Percentiles rank a stretch among this genome's conserved stretches.
Conservation (phyloP, 2,329 filamentous ascomycete genomes). For the Septoria linicola region DNA sequence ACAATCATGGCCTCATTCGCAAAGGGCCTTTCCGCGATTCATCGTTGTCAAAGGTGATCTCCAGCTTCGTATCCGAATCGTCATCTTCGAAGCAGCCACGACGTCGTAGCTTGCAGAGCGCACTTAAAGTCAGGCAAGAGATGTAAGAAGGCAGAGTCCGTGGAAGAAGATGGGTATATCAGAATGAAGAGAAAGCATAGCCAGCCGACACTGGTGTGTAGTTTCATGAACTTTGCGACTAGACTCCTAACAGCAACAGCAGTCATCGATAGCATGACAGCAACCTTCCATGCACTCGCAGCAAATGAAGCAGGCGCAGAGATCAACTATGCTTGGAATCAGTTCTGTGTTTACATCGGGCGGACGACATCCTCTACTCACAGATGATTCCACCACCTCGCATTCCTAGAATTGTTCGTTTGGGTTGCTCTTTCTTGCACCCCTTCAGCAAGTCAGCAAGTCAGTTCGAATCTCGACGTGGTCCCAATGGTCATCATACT, state of each 20-base stretch:
- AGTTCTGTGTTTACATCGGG: not conserved
- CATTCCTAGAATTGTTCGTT: conserved; percentile 33
- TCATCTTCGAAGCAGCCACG: too few species aligned
- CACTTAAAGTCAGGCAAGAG: too few species aligned
- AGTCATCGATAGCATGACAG: conserved; percentile 33
- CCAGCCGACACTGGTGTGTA: too few species aligned
- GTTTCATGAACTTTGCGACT: too few species aligned
- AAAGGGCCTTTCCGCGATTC: too few species aligned
- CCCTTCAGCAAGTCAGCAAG: conserved; percentile 9
- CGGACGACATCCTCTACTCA: conserved; percentile 12
- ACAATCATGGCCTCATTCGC: too few species aligned
- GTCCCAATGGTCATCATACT: not conserved
- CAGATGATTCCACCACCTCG: conserved; percentile 32
- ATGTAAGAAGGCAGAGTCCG: too few species aligned
- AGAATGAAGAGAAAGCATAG: too few species aligned
- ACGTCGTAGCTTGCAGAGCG: too few species aligned
- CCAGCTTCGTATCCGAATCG: too few species aligned
- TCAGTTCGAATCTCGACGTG: not conserved
- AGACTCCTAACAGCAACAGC: conserved; percentile 34
- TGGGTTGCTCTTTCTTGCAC: conserved; percentile 25
- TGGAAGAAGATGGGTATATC: too few species aligned
- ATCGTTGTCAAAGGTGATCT: too few species aligned
- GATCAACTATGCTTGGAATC: conserved; percentile 26
- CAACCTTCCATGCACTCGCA: conserved; percentile 33
- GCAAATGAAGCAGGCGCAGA: conserved; percentile 36